Base-by-base conservation (phyloP, 1,284 basidiomycete species). In the Testicularia cyperi region DNA sequence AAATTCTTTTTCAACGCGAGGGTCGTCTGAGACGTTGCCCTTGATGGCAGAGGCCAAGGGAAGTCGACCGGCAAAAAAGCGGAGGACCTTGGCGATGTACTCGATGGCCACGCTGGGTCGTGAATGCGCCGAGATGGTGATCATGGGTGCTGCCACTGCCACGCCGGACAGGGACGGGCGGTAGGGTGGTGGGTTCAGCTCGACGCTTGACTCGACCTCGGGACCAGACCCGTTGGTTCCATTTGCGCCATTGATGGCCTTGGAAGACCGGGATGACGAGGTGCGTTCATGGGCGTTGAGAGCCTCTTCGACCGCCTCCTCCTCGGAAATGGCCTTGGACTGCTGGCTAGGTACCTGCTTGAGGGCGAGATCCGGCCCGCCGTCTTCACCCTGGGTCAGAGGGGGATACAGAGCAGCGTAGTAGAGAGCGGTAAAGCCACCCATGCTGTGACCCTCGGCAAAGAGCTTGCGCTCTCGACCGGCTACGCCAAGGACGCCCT, bases 21-120 rank as follows among this genome's bases (percentile, higher is more conserved):
- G 80, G 73, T 82, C 81, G 57, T 81, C 79, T n/a, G 78, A 79
- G 14, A 80, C 78, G 30, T 81, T 81, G 29, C 81, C 80, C 70
- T 58, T 65, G 45, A 81, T 78, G 26, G 78, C 78, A 23, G 74
- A 69, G 5, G 78, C 78, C 14, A 81, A 51, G 4, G 81, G 80
- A 4, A 81, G 64, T 2, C 77, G 71, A 14, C 78, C 78, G 5
- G 78, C 79, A 28, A 81, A 68, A 48, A 68, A 75, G 26, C 71
- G 58, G 20, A 81, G 53, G 1, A 70, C 52, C 30, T 77, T 54
- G 8, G 74, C 81, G 27, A 79, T 46, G 21, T 60, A 47, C 49
- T 81, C 79, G 16, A 79, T 54, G 4, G 78, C 30, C 5, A 53
- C 57, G 16, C 65, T 62, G 1, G 81, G 81, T 12, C 79, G 69